Evolutionary conservation across 2,329 filamentous ascomycete genomes (phyloP).

Genomic region (Sporothrix mexicana): DNA sequence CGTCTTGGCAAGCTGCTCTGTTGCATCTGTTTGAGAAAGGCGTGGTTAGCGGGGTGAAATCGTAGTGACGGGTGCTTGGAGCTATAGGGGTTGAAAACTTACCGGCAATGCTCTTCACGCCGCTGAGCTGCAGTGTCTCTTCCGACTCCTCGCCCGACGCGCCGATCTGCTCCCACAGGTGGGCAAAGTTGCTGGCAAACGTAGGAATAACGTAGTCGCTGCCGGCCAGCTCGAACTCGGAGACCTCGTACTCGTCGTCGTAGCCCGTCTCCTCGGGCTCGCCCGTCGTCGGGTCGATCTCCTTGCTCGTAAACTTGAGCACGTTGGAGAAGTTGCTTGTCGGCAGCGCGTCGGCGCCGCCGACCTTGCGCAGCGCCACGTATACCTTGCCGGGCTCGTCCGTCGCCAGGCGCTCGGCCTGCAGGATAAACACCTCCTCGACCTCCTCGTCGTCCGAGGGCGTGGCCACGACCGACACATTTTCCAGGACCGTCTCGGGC

Average conservation of each 20-base stretch:
- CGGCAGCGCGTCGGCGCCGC: conserved; percentile 77
- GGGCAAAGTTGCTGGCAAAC: conserved; percentile 93
- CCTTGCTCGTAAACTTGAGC: conserved; percentile 96
- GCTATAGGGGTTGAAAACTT: conserved; percentile 39
- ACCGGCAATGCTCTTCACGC: conserved; percentile 92
- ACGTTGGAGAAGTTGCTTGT: conserved; percentile 85
- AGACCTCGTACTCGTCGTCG: conserved; percentile 97
- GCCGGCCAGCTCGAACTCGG: conserved; percentile 87
- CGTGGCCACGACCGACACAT: conserved; percentile 81
- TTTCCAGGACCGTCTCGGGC: conserved; percentile 85
- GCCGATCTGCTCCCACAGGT: conserved; percentile 92
- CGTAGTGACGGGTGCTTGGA: no score
- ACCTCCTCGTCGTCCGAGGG: conserved; percentile 81
- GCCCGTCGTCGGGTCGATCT: conserved; percentile 92
- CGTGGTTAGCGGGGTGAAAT: conserved; percentile 35
- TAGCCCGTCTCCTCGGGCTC: conserved; percentile 93
- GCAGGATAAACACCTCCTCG: conserved; percentile 93
- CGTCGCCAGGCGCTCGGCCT: conserved; percentile 78
- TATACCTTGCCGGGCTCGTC: conserved; percentile 93
- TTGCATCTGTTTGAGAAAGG: conserved; percentile 69
- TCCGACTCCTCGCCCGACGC: conserved; percentile 87
- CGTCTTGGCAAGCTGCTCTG: conserved; percentile 83
- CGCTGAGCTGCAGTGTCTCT: conserved; percentile 86
- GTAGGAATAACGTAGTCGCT: conserved; percentile 94
- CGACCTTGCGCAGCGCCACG: conserved; percentile 87